These are phyloP conservation scores for Ganoderma sp. DNA, from an alignment of 1,284 basidiomycete genomes.

Conservation along the genomic window DNA sequence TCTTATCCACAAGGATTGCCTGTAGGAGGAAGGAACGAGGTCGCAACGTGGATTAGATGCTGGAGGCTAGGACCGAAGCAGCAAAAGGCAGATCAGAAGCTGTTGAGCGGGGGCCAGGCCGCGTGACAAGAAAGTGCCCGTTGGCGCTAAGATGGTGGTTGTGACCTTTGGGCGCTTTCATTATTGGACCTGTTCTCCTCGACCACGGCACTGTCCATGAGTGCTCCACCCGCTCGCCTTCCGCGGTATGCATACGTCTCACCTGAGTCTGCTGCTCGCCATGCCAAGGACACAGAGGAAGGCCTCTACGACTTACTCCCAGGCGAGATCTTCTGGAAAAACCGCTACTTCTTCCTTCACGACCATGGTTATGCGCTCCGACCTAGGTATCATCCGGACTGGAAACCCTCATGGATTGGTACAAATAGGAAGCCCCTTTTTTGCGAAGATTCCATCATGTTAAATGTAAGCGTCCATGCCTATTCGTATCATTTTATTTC, in stretches of 20 bases:
- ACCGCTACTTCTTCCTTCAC: slow-evolving; percentile 8
- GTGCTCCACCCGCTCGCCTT: neutral
- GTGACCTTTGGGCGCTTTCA: neutral
- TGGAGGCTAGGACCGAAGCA: neutral
- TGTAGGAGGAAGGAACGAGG: neutral
- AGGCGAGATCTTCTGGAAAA: slow-evolving; percentile 11
- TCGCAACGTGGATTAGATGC: neutral
- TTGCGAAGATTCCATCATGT: slow-evolving; percentile 20
- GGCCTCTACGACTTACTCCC: slow-evolving; percentile 8
- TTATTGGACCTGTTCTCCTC: neutral
- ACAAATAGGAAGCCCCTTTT: slow-evolving; percentile 13
- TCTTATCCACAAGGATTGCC: neutral
- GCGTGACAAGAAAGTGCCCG: neutral
- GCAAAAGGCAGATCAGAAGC: too few species aligned
- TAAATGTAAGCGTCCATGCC: neutral
- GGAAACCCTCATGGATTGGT: slow-evolving; percentile 25
- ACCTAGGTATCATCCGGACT: slow-evolving; percentile 20
- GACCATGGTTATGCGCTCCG: slow-evolving; percentile 21
- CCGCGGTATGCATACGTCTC: slow-evolving; percentile 12
- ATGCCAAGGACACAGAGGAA: neutral
- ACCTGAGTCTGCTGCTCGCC: neutral
- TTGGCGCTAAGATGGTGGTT: neutral
- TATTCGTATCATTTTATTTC: neutral
- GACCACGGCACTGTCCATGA: neutral
- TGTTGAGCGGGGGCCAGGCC: too few species aligned